phyloP scores from a whole-genome alignment of 2,329 filamentous ascomycete species.

The Penicillium rolfsii region DNA sequence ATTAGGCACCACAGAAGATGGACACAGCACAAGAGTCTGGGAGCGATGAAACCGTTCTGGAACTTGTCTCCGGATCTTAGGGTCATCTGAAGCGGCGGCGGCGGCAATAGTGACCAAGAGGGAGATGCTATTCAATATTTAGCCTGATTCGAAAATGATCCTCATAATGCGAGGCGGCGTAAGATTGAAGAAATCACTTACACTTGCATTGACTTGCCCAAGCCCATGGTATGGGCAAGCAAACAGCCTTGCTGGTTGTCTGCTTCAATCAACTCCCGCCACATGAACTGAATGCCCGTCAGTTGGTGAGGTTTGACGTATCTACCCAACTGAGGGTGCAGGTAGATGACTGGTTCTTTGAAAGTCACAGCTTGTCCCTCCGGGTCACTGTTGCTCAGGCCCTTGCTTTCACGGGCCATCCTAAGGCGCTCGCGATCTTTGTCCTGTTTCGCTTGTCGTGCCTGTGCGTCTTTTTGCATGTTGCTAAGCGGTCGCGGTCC shows the following conservation, averaged over 20 bases:
- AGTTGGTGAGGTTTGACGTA: constrained; percentile 80
- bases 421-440: constrained; percentile 49
- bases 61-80: constrained; percentile 65
- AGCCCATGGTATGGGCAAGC: constrained; percentile 85
- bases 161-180: too few relatives aligned
- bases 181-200: constrained; percentile 38
- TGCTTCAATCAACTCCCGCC: constrained; percentile 75
- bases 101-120: constrained; percentile 75
- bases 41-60: constrained; percentile 65
- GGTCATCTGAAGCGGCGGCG: constrained; percentile 63
- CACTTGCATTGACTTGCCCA: constrained; percentile 92
- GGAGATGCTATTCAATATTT: constrained; percentile 59
- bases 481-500: constrained; percentile 51
- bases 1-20: constrained; percentile 74
- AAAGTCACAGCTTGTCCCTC: constrained; percentile 52
- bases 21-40: constrained; percentile 74
- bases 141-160: not conserved
- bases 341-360: constrained; percentile 50
- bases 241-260: constrained; percentile 72
- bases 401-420: constrained; percentile 36
- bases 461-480: constrained; percentile 59
- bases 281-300: constrained; percentile 81
- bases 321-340: constrained; percentile 65
- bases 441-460: constrained; percentile 59
- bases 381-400: constrained; percentile 45